Evolutionary conservation across 495 filamentous ascomycete genomes (phyloP).

Genomic region (Trichoderma parareesei): DNA sequence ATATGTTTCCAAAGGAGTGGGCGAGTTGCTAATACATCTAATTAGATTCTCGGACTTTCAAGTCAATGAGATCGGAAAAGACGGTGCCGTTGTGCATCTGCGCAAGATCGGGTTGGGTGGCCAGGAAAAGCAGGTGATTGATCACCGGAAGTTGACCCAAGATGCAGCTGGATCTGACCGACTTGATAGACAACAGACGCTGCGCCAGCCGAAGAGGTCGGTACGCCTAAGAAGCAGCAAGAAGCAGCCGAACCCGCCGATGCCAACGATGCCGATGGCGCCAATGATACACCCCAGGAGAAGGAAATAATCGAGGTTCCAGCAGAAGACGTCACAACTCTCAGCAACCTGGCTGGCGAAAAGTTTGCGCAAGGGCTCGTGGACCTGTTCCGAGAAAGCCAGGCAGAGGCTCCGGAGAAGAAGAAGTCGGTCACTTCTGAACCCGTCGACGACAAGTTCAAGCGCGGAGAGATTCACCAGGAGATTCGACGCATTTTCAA

Average conservation of each 20-base stretch:
- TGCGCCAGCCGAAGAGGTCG: neutral
- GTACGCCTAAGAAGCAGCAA: neutral
- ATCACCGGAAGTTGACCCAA: slow-evolving; percentile 20
- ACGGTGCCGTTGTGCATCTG: slow-evolving; percentile 67
- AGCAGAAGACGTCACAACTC: slow-evolving; percentile 8
- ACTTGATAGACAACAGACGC: slow-evolving; percentile 2
- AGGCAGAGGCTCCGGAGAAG: slow-evolving; percentile 15
- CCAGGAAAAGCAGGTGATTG: slow-evolving; percentile 36
- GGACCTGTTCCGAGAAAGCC: slow-evolving; percentile 23
- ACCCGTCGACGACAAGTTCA: slow-evolving; percentile 30
- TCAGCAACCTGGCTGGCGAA: slow-evolving; percentile 25
- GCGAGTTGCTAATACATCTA: slow-evolving; percentile 14
- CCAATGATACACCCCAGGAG: neutral
- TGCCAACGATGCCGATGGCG: neutral
- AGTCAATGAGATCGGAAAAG: slow-evolving; percentile 80
- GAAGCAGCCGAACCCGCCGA: neutral
- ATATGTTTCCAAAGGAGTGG: neutral
- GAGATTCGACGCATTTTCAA: slow-evolving; percentile 40
- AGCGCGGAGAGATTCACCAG: slow-evolving; percentile 32
- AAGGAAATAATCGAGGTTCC: slow-evolving; percentile 7
- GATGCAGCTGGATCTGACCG: slow-evolving; percentile 10
- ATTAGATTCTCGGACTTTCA: slow-evolving; percentile 93
- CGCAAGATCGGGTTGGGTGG: slow-evolving; percentile 36
- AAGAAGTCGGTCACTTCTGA: slow-evolving; percentile 23
- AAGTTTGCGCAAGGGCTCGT: slow-evolving; percentile 26